These are phyloP conservation scores for Pseudonitzschia delicatissima DNA, from an alignment of 108 stramenopile species.

Conservation along the genomic window DNA sequence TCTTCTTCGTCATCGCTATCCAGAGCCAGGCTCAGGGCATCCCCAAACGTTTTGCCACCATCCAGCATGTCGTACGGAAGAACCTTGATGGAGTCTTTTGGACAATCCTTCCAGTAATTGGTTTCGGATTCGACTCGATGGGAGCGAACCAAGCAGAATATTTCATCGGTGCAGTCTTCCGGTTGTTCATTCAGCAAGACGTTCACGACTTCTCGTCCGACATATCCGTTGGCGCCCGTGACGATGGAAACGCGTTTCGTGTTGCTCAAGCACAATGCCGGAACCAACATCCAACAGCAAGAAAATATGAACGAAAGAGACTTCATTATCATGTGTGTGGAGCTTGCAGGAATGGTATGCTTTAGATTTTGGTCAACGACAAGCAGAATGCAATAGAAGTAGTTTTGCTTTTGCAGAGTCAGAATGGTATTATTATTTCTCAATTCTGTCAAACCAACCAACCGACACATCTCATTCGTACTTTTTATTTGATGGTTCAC, in stretches of 20 bases:
- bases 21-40: conserved; percentile 24
- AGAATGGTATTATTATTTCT: no score
- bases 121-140: conserved; percentile 48
- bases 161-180: conserved; percentile 1
- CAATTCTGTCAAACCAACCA: no score
- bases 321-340: no score
- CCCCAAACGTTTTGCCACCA: conserved; percentile 47
- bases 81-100: conserved; percentile 32
- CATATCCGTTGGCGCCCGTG: conserved; percentile 79
- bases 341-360: no score
- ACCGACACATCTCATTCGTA: no score
- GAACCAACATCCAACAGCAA: no score
- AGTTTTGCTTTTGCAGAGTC: no score
- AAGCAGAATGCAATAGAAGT: no score
- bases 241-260: conserved; percentile 35
- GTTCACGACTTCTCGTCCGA: conserved; percentile 64
- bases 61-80: conserved; percentile 83
- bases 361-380: no score
- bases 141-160: conserved; percentile 65
- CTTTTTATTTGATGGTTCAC: no score
- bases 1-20: conserved; percentile 3
- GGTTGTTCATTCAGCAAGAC: conserved; percentile 18
- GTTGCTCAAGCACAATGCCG: no score
- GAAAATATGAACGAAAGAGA: no score
- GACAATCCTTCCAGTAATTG: conserved; percentile 46